phyloP scores from a whole-genome alignment of 768 basidiomycete genomes.

The Kwoniella newhampshirensis region DNA sequence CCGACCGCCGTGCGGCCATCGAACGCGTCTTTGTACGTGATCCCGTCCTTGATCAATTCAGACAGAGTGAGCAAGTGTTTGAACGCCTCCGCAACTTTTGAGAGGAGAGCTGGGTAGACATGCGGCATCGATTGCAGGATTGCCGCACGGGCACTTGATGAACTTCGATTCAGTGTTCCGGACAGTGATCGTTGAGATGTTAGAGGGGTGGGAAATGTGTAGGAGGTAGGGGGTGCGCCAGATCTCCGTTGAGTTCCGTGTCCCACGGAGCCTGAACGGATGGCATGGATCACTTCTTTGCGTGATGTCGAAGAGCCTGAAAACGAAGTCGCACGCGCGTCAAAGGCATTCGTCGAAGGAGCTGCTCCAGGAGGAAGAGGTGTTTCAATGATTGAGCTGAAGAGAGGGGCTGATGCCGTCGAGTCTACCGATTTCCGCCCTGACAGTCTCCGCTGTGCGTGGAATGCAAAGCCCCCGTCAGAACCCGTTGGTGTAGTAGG shows the following conservation, averaged over 20 bases:
- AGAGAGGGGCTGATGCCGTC: slow-evolving; percentile 36
- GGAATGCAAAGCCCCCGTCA: slow-evolving; percentile 29
- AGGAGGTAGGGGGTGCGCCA: slow-evolving; percentile 29
- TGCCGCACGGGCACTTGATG: slow-evolving; percentile 49
- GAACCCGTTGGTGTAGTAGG: slow-evolving; percentile 44
- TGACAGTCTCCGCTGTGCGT: slow-evolving; percentile 32
- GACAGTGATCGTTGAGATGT: slow-evolving; percentile 41
- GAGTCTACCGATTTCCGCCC: slow-evolving; percentile 48
- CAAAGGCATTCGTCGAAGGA: slow-evolving; percentile 24
- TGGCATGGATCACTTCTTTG: slow-evolving; percentile 33
- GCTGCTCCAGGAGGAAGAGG: slow-evolving; percentile 36
- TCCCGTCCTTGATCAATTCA: slow-evolving; percentile 87
- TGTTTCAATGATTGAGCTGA: slow-evolving; percentile 9
- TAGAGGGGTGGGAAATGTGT: slow-evolving; percentile 36
- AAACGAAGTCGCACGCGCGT: slow-evolving; percentile 46
- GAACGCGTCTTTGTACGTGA: slow-evolving; percentile 94
- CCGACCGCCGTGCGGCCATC: slow-evolving; percentile 97
- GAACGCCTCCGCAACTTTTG: slow-evolving; percentile 91
- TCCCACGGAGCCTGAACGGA: slow-evolving; percentile 45
- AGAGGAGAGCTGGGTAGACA: slow-evolving; percentile 93
- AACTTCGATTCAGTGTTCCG: slow-evolving; percentile 31
- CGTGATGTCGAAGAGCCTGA: slow-evolving; percentile 40
- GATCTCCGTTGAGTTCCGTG: slow-evolving; percentile 23
- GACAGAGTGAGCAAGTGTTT: slow-evolving; percentile 71
- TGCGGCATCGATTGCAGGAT: slow-evolving; percentile 64